A percentile compares a stretch with the other conserved stretches of the same genome.
phyloP scores from a whole-genome alignment of 1,139 yeast species.

The Schwanniomyces etchellsii region DNA sequence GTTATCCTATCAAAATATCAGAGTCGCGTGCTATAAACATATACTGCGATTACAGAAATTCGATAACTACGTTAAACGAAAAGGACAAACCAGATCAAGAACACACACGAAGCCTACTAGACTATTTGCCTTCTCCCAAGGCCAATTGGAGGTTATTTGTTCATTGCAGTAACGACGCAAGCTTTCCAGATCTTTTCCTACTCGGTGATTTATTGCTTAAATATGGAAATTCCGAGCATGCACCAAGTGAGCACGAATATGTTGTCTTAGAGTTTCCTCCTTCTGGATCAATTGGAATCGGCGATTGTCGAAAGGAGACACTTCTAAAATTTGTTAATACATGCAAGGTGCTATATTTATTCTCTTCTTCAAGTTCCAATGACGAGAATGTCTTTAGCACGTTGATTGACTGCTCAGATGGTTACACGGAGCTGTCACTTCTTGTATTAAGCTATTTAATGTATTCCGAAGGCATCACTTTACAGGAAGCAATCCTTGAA shows the following conservation, averaged over 20 bases:
- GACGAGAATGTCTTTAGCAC: constrained; percentile 19
- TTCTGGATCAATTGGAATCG: constrained; percentile 73
- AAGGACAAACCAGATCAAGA: constrained; percentile 11
- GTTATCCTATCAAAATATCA: constrained; percentile 7
- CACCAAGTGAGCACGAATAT: constrained; percentile 16
- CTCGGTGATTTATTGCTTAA: constrained; percentile 32
- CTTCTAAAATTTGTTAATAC: constrained; percentile 55
- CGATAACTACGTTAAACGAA: constrained; percentile 34
- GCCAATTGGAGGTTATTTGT: constrained; percentile 36
- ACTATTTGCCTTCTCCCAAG: constrained; percentile 27
- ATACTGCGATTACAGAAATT: constrained; percentile 47
- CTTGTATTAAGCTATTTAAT: constrained; percentile 66
- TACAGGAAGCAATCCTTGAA: constrained; percentile 50
- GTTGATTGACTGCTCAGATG: constrained; percentile 78
- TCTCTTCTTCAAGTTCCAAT: constrained; percentile 23
- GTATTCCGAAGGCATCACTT: constrained; percentile 52
- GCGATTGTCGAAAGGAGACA: constrained; percentile 56
- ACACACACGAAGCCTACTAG: constrained; percentile 12
- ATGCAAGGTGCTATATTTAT: constrained; percentile 53
- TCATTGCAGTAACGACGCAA: constrained; percentile 50
- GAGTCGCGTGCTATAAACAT: constrained; percentile 10
- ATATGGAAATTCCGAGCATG: constrained; percentile 22
- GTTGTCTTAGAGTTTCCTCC: constrained; percentile 68
- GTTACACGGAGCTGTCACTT: constrained; percentile 86
- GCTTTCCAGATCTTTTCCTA: constrained; percentile 42